Base-by-base conservation (phyloP, 345 rosid genomes). In the Hibiscus trionum region DNA sequence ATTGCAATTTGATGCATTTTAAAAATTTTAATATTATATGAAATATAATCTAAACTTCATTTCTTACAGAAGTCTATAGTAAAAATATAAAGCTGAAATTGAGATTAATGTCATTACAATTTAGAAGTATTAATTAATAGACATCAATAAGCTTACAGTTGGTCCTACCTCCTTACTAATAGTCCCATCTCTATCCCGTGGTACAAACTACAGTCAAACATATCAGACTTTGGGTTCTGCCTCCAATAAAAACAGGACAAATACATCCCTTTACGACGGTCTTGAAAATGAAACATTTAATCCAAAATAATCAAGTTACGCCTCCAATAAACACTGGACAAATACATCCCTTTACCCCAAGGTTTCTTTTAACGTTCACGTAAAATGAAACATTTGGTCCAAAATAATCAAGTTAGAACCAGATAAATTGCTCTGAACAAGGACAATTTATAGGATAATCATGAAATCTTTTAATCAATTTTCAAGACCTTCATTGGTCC, bases 201-300 rank as follows among this genome's bases (percentile, higher is more conserved):
- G 59, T 8, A 16, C 50, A 50, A 26, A 67, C 59, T 49, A 67
- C 15, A 67, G 71, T 67, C 58, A 50, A 49, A 29, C 26, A 67
- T 50, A 67, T 29, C 71, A 50, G 71, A 55, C 4, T 67, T 49
- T 67, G 71, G 58, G 44, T 67, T 67, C 33, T 50, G 26, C 27
- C 71, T 67, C 58, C 71, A 67, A 16, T 49, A 67, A 67, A 66
- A 68, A 16, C 42, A 68, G 59, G 59, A 68, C 26, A 49, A 68
- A 29, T 68, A 29, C 14, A 67, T 26, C 24, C 53, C 58, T 26
- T 26, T 47, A 27, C 24, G 24, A 21, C 24, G 24, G 24, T 21
- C 24, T 21, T 47, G 3, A 46, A 56, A 46, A 66, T 26, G 70
- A 47, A 66, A 47, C 7, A 9, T 66, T 66, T 14, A 35, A 47